Conservation (phyloP, 305 asterid species). For the Fraxinus velutina region DNA sequence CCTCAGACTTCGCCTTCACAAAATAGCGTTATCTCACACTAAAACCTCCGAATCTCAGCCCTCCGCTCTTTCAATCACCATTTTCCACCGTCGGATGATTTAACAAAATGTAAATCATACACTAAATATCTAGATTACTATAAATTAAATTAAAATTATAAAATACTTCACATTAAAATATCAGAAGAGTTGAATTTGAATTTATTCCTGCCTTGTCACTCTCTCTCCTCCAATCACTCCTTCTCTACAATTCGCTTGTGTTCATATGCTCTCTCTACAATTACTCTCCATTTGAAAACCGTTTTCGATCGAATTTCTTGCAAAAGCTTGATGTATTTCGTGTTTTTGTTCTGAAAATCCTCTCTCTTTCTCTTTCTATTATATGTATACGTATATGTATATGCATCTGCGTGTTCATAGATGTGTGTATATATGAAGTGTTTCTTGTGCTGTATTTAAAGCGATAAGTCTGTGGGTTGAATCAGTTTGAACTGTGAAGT, state of each 20-base stretch:
- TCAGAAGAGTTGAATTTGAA: constrained; percentile 17
- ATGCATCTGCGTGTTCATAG: not conserved
- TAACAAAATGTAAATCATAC: constrained; percentile 13
- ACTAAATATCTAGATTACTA: not conserved
- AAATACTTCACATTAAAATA: not conserved
- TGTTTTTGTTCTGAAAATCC: constrained; percentile 16
- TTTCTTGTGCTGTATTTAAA: not conserved
- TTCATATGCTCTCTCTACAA: constrained; percentile 20
- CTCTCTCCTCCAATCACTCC: not conserved
- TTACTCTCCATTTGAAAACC: not conserved
- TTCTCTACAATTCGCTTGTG: not conserved
- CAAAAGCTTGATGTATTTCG: constrained; percentile 4
- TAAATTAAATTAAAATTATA: not conserved
- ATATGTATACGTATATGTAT: not conserved
- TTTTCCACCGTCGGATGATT: constrained; percentile 31
- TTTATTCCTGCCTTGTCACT: constrained; percentile 2
- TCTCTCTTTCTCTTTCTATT: constrained; percentile 2
- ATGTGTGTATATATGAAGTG: not conserved
- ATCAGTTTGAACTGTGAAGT: not conserved
- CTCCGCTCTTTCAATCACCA: not conserved
- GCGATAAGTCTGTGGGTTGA: not conserved
- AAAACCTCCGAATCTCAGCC: constrained; percentile 25
- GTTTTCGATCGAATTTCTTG: not conserved
- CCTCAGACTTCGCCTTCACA: constrained; percentile 29
- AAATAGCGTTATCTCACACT: constrained; percentile 18